Percentiles rank a stretch among this genome's conserved stretches.
Conservation (phyloP, 192 early-diverging fungal genomes). For the Coemansia sp. region DNA sequence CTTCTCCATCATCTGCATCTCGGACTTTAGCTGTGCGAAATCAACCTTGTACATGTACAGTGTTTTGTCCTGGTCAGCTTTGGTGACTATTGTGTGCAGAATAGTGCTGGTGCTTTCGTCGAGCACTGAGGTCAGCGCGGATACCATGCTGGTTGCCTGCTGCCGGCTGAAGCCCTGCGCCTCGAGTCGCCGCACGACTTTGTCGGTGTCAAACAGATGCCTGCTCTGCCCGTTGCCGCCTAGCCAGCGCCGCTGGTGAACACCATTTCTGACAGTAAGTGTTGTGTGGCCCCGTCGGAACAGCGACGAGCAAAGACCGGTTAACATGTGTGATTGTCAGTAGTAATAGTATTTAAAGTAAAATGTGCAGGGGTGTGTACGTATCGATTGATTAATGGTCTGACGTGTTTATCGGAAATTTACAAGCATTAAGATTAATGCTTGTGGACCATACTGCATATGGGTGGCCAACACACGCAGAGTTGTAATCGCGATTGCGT, state of each 20-base stretch:
- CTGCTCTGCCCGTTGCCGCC: conserved; percentile 7
- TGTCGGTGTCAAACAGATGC: conserved; percentile 80
- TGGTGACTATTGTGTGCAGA: conserved; percentile 64
- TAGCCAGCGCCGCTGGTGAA: background rate
- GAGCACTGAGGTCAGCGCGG: conserved; percentile 67
- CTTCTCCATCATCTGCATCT: conserved; percentile 86
- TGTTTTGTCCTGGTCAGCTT: conserved; percentile 79
- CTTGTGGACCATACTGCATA: too few relatives aligned
- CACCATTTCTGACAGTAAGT: background rate
- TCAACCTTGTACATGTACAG: conserved; percentile 87
- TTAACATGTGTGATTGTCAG: too few relatives aligned
- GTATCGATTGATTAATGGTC: too few relatives aligned
- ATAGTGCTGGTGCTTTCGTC: conserved; percentile 47
- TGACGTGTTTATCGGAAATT: too few relatives aligned
- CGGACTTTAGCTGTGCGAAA: conserved; percentile 82
- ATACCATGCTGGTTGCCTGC: conserved; percentile 76
- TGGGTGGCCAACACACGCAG: too few relatives aligned
- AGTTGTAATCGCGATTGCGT: too few relatives aligned
- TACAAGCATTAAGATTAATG: too few relatives aligned
- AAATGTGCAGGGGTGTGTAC: too few relatives aligned
- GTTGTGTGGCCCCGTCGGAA: too few relatives aligned
- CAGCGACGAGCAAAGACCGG: background rate
- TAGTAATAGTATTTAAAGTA: too few relatives aligned
- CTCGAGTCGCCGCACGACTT: conserved; percentile 70
- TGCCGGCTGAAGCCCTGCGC: conserved; percentile 65